Base-by-base conservation (phyloP, 176 grass and related monocot species). In the Tuctoria greenei region DNA sequence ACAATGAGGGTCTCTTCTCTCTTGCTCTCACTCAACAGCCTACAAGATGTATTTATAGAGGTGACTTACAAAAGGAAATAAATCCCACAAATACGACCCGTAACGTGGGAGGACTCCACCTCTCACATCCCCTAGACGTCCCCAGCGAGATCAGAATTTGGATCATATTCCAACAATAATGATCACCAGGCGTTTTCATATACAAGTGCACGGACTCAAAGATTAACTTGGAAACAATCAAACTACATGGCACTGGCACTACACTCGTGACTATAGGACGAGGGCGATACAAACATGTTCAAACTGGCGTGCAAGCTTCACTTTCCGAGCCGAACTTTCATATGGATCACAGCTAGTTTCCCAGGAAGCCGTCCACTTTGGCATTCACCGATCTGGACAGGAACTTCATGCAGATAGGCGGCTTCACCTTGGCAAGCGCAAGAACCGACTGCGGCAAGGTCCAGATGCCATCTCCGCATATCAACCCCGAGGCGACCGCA, bases 351-450 rank as follows among this genome's bases (percentile, higher is more conserved):
- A 12, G 16, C 49, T 87, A 87, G 10, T 72, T 87, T 26, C 67
- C 51, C 24, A 87, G 52, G 51, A 73, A 78, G 74, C 21, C 14
- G 38, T 87, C 79, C 61, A 87, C 85, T n/a, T 72, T 38, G 38
- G 79, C 67, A 3, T 87, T 87, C 34, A 44, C 74, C 18, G 85
- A 67, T 34, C 85, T 82, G 10, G 85, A 78, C 14, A 87, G 24
- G 26, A 87, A 87, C 80, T 87, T 87, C 85, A 87, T 87, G 85
- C 85, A 87, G 56, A 87, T 87, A 1, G 85, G 85, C 15, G 85
- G 85, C 61, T 87, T 83, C 68, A 87, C 80, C 80, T 87, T 87
- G 43, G 80, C 79, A 4, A 87, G 80, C 2, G 85, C 80, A 4
- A 87, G 85, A 6, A 87, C 25, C 0, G 85, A 79, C 74, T 82